These are phyloP conservation scores for Penicillium glabrum DNA, from an alignment of 2,329 filamentous ascomycete genomes.

Conservation along the genomic window DNA sequence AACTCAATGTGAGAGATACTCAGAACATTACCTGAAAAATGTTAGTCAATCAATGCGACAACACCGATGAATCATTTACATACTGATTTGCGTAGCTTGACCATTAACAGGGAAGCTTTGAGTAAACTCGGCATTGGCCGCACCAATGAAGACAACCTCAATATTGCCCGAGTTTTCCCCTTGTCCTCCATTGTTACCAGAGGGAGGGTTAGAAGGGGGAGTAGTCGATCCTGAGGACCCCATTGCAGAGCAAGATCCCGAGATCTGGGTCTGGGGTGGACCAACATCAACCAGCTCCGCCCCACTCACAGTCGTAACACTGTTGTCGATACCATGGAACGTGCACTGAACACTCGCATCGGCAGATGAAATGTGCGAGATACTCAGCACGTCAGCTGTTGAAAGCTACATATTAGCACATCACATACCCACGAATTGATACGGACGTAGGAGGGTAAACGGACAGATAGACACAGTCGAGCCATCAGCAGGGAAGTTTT, in stretches of 20 bases:
- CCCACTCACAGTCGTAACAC: constrained; percentile 15
- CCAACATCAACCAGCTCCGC: constrained; percentile 17
- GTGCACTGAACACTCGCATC: constrained; percentile 12
- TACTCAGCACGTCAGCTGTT: constrained; percentile 17
- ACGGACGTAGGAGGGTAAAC: not conserved
- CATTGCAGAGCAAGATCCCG: constrained; percentile 11
- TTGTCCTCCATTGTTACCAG: too few relatives aligned
- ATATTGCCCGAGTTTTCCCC: not conserved
- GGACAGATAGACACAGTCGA: constrained; percentile 14
- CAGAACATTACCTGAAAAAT: constrained; percentile 6
- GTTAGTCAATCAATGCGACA: not conserved
- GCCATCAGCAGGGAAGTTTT: constrained; percentile 17
- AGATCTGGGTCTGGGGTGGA: constrained; percentile 22
- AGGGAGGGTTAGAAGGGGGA: not conserved
- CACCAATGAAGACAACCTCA: constrained; percentile 12
- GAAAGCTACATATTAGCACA: not conserved
- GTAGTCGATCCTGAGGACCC: not conserved
- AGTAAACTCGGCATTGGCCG: constrained; percentile 10
- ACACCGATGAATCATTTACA: not conserved
- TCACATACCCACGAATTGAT: not conserved
- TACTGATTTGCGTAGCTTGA: constrained; percentile 9
- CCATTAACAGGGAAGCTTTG: constrained; percentile 11
- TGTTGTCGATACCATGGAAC: constrained; percentile 21
- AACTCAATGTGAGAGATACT: constrained; percentile 16
- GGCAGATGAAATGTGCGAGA: constrained; percentile 16